Evolutionary conservation across 2,329 filamentous ascomycete species (phyloP), one percentile per base, ranked within the genome.

Genomic region (Diaporthe ilicicola): DNA sequence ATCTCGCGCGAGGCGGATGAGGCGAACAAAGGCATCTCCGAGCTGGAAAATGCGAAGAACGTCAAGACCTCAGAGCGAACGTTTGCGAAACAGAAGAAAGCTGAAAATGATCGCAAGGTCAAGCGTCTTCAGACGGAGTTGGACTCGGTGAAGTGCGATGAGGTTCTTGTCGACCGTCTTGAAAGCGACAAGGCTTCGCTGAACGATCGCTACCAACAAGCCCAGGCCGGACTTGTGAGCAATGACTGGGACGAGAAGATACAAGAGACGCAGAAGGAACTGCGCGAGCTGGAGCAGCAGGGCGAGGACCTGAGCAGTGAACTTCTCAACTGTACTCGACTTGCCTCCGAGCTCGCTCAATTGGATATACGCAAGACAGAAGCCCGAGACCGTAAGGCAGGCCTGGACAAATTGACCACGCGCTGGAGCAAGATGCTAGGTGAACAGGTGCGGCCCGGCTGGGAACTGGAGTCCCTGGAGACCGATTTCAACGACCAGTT

Each of bases 331-430:
- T 94, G 92, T 71, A 97, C 93, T 2, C 91, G 91, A 70, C 88
- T 93, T 70, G 94, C 94, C 7, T 90, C 92, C 4, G 94, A 97
- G 73, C 88, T 94, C 46, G 96, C 95, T 15, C 92, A 93, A 76
- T 86, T 99, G 13, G 93, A 97, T 70, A 91, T 93, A 75, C 87
- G 95, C 42, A 94, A 92, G 77, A 95, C 94, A 75, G 93, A 97
- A 77, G 81, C 94, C 34, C 89, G 89, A 73, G 91, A 94, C 74
- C 89, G 92, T 69, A 89, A 93, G 79, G 88, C 89, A 42, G 93
- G 92, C 73, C 84, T 98, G 2, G 88, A 94, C 10, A 96, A 93
- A 0, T 89, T 98, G 83, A 89, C 85, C 73, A 90, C 85, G 59
- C 94, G 94, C 0, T 94, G 97, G 84, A 88, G 87, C 64, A 85